Percentiles rank a stretch among this genome's conserved stretches.
phyloP scores from a whole-genome alignment of 148 eudicot genomes.

The Cornus controversa region DNA sequence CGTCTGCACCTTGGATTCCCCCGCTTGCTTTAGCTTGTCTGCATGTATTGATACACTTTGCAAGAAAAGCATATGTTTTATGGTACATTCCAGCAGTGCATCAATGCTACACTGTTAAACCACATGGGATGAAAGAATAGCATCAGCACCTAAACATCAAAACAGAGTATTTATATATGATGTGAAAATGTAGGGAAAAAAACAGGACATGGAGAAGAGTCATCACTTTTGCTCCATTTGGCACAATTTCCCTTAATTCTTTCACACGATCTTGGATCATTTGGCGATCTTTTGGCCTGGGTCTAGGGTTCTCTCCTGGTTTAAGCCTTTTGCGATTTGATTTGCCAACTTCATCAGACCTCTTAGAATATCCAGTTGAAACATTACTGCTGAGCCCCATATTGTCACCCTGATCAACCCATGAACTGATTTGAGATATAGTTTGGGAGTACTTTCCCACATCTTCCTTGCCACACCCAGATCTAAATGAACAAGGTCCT shows the following conservation, averaged over 20 bases:
- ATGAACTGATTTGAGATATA: conserved; percentile 72
- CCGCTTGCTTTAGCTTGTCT: conserved; percentile 79
- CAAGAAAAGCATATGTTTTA: conserved; percentile 95
- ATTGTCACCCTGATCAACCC: conserved; percentile 65
- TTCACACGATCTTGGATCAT: conserved; percentile 99
- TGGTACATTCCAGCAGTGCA: conserved; percentile 87
- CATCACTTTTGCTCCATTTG: conserved; percentile 87
- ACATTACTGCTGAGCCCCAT: conserved; percentile 37
- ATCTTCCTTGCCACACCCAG: conserved; percentile 48
- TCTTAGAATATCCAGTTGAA: conserved; percentile 70
- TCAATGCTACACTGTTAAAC: conserved; percentile 90
- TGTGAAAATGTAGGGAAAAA: background rate
- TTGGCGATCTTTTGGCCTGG: conserved; percentile 98
- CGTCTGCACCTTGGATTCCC: conserved; percentile 71
- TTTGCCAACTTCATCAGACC: conserved; percentile 53
- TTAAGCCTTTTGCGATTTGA: conserved; percentile 80
- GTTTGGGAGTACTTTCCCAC: conserved; percentile 40
- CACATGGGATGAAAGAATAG: background rate
- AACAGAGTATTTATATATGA: background rate
- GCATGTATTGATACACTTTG: conserved; percentile 92
- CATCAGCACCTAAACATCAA: conserved; percentile 1
- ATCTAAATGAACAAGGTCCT: conserved; percentile 36
- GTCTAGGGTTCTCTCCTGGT: conserved; percentile 90
- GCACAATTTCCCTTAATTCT: conserved; percentile 90
- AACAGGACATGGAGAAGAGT: background rate